Percentiles rank a stretch among this genome's conserved stretches.
Conservation (phyloP, 2,329 filamentous ascomycete genomes). For the Eutypella sp. region DNA sequence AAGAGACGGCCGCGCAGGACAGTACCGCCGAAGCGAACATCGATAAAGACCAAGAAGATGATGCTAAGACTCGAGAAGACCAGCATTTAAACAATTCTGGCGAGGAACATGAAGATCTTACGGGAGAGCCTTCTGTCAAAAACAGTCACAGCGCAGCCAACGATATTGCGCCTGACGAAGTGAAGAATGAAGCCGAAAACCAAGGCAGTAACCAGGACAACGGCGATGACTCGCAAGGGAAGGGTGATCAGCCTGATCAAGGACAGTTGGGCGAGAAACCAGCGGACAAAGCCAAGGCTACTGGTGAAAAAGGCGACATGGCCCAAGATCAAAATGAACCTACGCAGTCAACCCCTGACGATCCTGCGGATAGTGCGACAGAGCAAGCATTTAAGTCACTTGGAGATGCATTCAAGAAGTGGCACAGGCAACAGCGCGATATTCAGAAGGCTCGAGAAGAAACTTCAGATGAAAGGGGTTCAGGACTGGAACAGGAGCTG, state of each 20-base stretch:
- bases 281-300: constrained; percentile 57
- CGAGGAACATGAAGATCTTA: constrained; percentile 26
- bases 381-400: constrained; percentile 86
- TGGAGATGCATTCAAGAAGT: constrained; percentile 85
- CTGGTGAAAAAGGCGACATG: constrained; percentile 57
- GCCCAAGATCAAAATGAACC: constrained; percentile 42
- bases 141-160: constrained; percentile 51
- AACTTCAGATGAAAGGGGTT: constrained; percentile 46
- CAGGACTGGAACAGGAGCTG: constrained; percentile 42
- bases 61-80: constrained; percentile 27
- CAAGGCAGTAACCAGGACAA: constrained; percentile 58
- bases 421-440: constrained; percentile 83
- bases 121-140: constrained; percentile 29
- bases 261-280: constrained; percentile 62
- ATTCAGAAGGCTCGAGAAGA: constrained; percentile 62
- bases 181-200: constrained; percentile 60
- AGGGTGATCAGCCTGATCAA: constrained; percentile 59
- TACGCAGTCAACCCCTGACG: constrained; percentile 38
- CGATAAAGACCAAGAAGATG: constrained; percentile 40
- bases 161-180: constrained; percentile 59
- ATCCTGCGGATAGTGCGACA: constrained; percentile 36
- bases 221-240: constrained; percentile 55
- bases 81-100: constrained; percentile 27
- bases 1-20: too few species aligned
- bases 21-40: too few species aligned